Evolutionary conservation across 2,329 filamentous ascomycete species (phyloP).

Genomic region (Trematosphaeria pertusa): DNA sequence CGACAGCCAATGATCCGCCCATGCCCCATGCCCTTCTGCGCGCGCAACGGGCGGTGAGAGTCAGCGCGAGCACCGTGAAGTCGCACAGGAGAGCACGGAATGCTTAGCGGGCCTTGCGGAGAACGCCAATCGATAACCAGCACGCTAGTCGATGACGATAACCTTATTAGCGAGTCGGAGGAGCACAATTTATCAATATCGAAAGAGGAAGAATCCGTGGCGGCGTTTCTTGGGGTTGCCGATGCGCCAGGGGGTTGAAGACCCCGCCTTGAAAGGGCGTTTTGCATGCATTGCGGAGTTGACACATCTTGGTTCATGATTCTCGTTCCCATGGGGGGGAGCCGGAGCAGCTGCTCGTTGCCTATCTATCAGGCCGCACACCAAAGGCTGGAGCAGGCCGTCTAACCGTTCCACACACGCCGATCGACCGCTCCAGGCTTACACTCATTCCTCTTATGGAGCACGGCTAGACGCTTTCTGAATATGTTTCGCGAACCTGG

Average conservation of each 20-base stretch:
- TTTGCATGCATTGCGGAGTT: no score
- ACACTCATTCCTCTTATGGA: slow-evolving; percentile 5
- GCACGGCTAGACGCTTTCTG: slow-evolving; percentile 1
- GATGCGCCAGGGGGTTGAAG: no score
- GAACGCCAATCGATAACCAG: background rate
- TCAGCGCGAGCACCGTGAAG: slow-evolving; percentile 3
- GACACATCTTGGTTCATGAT: no score
- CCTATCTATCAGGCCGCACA: slow-evolving; percentile 7
- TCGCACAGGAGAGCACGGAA: background rate
- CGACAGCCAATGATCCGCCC: no score
- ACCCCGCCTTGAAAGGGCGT: no score
- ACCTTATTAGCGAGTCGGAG: background rate
- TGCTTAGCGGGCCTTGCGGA: background rate
- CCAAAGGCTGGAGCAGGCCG: background rate
- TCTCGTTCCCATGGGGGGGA: no score
- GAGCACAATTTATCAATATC: background rate
- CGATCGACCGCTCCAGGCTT: slow-evolving; percentile 3
- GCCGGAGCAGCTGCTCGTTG: background rate
- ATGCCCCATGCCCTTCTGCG: background rate
- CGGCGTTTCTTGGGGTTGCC: background rate
- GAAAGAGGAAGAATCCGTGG: background rate
- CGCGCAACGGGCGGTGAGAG: slow-evolving; percentile 11
- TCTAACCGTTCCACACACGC: background rate
- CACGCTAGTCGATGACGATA: background rate
- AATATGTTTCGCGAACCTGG: background rate